A percentile compares a stretch with the other conserved stretches of the same genome.
Conservation (phyloP, 805 yeast genomes). For the Starmerella potacharoeniae region DNA sequence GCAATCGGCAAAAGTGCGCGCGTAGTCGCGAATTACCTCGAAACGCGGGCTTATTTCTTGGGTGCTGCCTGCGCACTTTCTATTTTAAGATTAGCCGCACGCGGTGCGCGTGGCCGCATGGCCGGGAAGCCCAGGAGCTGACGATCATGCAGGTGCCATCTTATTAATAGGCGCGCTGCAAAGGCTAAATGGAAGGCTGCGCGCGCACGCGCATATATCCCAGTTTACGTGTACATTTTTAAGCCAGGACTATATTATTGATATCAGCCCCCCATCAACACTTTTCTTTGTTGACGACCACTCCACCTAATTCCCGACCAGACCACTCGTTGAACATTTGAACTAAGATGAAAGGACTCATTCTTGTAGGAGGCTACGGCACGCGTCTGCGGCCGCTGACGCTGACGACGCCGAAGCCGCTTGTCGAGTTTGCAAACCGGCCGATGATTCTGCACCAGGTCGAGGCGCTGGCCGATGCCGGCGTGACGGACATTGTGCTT, state of each 20-base stretch:
- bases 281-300: neutral
- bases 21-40: no score
- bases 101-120: no score
- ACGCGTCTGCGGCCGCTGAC: conserved; percentile 99
- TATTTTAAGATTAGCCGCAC: no score
- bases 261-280: neutral
- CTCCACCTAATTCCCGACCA: neutral
- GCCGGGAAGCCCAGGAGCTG: neutral
- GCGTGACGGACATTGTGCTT: conserved; percentile 94
- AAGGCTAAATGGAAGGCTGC: neutral
- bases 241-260: conserved; percentile 1
- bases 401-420: conserved; percentile 87
- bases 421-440: conserved; percentile 96
- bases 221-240: conserved; percentile 4
- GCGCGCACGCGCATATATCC: neutral
- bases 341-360: conserved; percentile 69
- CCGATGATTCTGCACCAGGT: conserved; percentile 99
- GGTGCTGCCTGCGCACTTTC: no score
- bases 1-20: no score
- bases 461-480: conserved; percentile 95
- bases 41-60: no score
- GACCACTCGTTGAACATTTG: neutral
- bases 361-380: conserved; percentile 99
- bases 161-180: conserved; percentile 6
- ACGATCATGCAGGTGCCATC: neutral